Percentiles rank a stretch among this genome's conserved stretches.
phyloP scores from a whole-genome alignment of 2,329 filamentous ascomycete genomes.

The Neoscytalidium dimidiatum region DNA sequence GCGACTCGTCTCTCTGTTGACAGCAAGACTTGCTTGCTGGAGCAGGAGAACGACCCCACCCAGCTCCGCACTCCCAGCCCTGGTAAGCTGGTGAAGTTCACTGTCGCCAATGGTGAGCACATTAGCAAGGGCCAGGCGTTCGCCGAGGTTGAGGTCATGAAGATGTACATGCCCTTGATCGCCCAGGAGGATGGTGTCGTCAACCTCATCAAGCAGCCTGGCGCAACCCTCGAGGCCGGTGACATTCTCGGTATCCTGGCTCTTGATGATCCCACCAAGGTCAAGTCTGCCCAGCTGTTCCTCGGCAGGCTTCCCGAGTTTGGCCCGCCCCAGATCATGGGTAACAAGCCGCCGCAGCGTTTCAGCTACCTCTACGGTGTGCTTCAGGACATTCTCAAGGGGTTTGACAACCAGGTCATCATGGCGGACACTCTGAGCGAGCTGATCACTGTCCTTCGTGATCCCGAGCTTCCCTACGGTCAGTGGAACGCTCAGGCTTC shows the following conservation, averaged over 20 bases:
- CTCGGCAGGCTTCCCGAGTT: slow-evolving; percentile 85
- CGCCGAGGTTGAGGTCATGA: slow-evolving; percentile 99
- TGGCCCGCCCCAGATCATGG: slow-evolving; percentile 82
- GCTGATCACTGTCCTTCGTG: slow-evolving; percentile 84
- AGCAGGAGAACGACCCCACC: slow-evolving; percentile 98
- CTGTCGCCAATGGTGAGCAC: slow-evolving; percentile 92
- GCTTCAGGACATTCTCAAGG: slow-evolving; percentile 83
- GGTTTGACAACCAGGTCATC: slow-evolving; percentile 96
- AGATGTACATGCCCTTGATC: slow-evolving; percentile 99
- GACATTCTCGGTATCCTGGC: slow-evolving; percentile 98
- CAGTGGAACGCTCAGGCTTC: slow-evolving; percentile 97
- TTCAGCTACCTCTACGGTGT: slow-evolving; percentile 77
- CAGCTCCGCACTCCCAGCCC: slow-evolving; percentile 93
- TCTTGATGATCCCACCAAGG: slow-evolving; percentile 90
- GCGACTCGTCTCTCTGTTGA: slow-evolving; percentile 95
- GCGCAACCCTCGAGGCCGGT: slow-evolving; percentile 94
- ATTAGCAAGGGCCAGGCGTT: slow-evolving; percentile 90
- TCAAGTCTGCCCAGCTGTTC: slow-evolving; percentile 96
- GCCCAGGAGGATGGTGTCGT: slow-evolving; percentile 94
- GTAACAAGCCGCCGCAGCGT: slow-evolving; percentile 87
- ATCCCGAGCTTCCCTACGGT: slow-evolving; percentile 89
- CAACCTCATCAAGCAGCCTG: slow-evolving; percentile 98
- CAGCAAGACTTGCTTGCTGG: slow-evolving; percentile 94
- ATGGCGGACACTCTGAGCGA: slow-evolving; percentile 86
- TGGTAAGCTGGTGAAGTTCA: slow-evolving; percentile 97